Conservation (phyloP, 805 yeast species). For the Clavispora santaluciae region DNA sequence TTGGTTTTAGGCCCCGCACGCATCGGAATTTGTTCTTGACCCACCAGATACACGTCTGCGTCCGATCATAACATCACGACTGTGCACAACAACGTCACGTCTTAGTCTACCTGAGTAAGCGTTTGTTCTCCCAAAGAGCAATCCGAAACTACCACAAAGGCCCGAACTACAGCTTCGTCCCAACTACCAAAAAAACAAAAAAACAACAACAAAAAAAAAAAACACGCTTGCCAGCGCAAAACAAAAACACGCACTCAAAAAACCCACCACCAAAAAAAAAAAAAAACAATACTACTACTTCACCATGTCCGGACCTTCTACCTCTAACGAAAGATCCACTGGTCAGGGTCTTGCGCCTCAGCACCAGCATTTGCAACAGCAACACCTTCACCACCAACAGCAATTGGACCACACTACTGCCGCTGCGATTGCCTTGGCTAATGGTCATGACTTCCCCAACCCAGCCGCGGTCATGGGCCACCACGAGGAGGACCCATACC, state of each 20-base stretch:
- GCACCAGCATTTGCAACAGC: conserved; percentile 15
- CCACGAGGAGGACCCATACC: conserved; percentile 17
- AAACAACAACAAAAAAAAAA: background rate
- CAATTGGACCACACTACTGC: conserved; percentile 19
- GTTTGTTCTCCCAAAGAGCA: conserved; percentile 4
- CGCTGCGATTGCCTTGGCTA: conserved; percentile 19
- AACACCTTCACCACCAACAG: conserved; percentile 16
- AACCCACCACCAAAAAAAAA: conserved; percentile 1
- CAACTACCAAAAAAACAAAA: background rate
- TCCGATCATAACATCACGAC: background rate
- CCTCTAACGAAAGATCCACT: conserved; percentile 16
- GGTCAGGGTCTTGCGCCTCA: conserved; percentile 11
- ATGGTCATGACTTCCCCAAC: conserved; percentile 16
- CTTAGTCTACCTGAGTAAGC: background rate
- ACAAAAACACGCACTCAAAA: conserved; percentile 1
- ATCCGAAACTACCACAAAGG: background rate
- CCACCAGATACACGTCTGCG: background rate
- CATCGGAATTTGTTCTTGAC: background rate
- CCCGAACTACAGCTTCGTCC: background rate
- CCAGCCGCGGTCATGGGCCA: conserved; percentile 17
- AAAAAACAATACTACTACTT: background rate
- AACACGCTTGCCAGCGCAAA: background rate
- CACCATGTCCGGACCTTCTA: conserved; percentile 17
- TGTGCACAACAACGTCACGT: background rate
- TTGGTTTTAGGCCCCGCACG: background rate